phyloP scores from a whole-genome alignment of 257 asterid species.

The Jacaranda mimosifolia region DNA sequence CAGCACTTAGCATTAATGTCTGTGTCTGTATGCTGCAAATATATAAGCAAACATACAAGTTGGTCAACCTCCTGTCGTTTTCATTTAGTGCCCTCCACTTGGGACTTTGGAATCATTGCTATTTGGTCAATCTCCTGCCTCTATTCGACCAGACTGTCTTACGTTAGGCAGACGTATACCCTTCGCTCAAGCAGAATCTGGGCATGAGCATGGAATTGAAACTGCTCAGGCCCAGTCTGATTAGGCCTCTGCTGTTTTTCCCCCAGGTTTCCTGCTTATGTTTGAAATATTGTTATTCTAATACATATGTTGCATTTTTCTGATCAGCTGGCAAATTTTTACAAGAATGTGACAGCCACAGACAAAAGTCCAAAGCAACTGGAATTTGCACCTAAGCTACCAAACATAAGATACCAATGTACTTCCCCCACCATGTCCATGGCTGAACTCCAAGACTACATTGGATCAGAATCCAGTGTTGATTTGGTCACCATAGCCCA shows the following conservation, averaged over 20 bases:
- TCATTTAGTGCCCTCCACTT: too few relatives aligned
- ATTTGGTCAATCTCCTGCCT: too few relatives aligned
- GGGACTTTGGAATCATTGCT: too few relatives aligned
- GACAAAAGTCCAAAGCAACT: slow-evolving; percentile 76
- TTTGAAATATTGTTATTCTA: neutral
- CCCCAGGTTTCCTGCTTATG: neutral
- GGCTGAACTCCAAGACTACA: slow-evolving; percentile 50
- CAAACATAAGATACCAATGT: slow-evolving; percentile 65
- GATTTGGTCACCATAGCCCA: slow-evolving; percentile 70
- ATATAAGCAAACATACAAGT: too few relatives aligned
- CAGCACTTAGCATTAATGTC: too few relatives aligned
- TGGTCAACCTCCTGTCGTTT: too few relatives aligned
- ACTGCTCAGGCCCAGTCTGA: too few relatives aligned
- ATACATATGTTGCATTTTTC: neutral
- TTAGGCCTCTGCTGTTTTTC: neutral
- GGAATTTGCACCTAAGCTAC: slow-evolving; percentile 62
- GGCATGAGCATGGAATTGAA: too few relatives aligned
- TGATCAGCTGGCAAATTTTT: slow-evolving; percentile 62
- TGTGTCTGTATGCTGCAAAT: too few relatives aligned
- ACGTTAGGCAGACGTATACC: too few relatives aligned
- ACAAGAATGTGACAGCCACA: slow-evolving; percentile 68
- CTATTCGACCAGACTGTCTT: too few relatives aligned
- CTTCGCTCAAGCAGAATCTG: too few relatives aligned
- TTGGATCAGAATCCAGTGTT: slow-evolving; percentile 55
- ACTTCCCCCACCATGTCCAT: slow-evolving; percentile 69